Evolutionary conservation across 1,284 basidiomycete species (phyloP).

Genomic region (Trichosporon coremiiforme): DNA sequence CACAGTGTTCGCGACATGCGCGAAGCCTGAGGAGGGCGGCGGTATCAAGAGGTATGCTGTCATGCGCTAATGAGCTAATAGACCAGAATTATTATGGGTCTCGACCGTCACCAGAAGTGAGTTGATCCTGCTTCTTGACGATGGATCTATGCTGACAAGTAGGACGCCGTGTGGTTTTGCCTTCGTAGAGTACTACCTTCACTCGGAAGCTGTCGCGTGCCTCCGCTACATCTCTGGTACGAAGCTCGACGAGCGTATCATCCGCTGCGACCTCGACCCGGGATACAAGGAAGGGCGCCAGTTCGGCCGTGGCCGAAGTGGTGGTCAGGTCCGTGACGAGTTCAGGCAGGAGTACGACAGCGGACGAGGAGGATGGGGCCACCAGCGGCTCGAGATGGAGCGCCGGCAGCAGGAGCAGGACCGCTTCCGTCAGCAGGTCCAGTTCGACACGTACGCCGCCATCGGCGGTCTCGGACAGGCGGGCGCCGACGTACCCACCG

Average conservation of each 20-base stretch:
- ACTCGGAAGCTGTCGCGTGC: conserved; percentile 87
- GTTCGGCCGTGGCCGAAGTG: conserved; percentile 94
- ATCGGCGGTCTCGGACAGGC: conserved; percentile 76
- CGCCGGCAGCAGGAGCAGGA: conserved; percentile 70
- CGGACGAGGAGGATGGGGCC: conserved; percentile 93
- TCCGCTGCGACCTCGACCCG: conserved; percentile 96
- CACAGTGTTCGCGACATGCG: conserved; percentile 82
- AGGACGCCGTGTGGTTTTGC: conserved; percentile 99
- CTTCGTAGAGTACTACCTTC: conserved; percentile 98
- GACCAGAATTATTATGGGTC: conserved; percentile 87
- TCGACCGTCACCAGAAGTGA: conserved; percentile 91
- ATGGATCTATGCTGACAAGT: conserved; percentile 12
- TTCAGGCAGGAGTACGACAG: conserved; percentile 97
- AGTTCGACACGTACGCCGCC: conserved; percentile 84
- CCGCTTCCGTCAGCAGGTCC: conserved; percentile 71
- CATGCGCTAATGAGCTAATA: not conserved
- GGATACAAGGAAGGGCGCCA: conserved; percentile 97
- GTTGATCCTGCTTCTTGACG: conserved; percentile 15
- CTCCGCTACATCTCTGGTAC: conserved; percentile 95
- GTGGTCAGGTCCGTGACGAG: conserved; percentile 94
- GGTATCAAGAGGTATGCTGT: conserved; percentile 76
- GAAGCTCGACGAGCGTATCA: conserved; percentile 98
- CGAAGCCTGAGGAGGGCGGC: conserved; percentile 83
- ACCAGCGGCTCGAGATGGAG: conserved; percentile 59
- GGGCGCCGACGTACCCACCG: conserved; percentile 69